Percentiles rank a stretch among this genome's conserved stretches.
Evolutionary conservation across 2,329 filamentous ascomycete genomes (phyloP).

Genomic region (Aureobasidium musti): DNA sequence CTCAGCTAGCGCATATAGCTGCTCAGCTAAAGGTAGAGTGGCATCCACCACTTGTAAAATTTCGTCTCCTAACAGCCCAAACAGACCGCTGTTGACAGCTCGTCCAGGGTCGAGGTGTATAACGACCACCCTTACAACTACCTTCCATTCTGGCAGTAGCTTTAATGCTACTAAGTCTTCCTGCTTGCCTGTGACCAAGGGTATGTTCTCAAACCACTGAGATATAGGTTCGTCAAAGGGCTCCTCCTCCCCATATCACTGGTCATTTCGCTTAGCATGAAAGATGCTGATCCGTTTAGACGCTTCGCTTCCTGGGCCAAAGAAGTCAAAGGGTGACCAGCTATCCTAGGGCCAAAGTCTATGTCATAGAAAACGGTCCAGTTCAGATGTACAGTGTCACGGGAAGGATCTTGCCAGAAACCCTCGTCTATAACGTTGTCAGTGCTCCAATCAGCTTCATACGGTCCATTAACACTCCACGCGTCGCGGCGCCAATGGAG

Average conservation of each 20-base stretch:
- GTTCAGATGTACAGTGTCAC: conserved; percentile 8
- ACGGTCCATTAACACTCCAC: neutral
- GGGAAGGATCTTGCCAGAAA: conserved; percentile 16
- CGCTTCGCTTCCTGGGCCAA: conserved; percentile 16
- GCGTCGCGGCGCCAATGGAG: neutral
- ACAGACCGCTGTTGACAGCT: conserved; percentile 28
- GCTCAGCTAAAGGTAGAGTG: neutral
- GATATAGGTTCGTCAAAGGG: conserved; percentile 14
- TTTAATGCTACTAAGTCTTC: conserved; percentile 20
- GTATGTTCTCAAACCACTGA: neutral
- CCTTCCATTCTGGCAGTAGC: conserved; percentile 25
- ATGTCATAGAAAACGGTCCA: conserved; percentile 9
- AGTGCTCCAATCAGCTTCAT: conserved; percentile 15
- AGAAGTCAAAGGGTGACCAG: conserved; percentile 22
- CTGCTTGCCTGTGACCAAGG: neutral
- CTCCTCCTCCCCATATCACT: neutral
- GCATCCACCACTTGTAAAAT: conserved; percentile 30
- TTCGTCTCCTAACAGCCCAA: conserved; percentile 31
- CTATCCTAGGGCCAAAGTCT: neutral
- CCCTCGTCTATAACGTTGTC: conserved; percentile 13
- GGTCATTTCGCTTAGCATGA: conserved; percentile 12
- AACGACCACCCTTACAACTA: conserved; percentile 29
- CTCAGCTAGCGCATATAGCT: conserved; percentile 21
- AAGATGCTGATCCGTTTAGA: conserved; percentile 19
- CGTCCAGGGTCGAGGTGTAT: conserved; percentile 24